Evolutionary conservation across 2,329 filamentous ascomycete species (phyloP), one percentile per base, ranked within the genome.

Genomic region (Talaromyces sp.): DNA sequence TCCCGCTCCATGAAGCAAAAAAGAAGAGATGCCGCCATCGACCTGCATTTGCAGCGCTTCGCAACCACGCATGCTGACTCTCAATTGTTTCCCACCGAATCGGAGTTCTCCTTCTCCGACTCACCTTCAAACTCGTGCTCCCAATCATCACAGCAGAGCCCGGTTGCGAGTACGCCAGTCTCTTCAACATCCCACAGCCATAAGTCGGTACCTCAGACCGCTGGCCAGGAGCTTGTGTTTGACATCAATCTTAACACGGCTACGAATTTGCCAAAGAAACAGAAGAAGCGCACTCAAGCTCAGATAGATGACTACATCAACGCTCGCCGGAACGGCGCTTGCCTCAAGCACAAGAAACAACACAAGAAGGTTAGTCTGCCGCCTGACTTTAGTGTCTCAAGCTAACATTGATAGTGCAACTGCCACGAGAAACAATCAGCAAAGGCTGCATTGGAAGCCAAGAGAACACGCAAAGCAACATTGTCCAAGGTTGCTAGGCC

Each of bases 271-370:
- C 78, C 78, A 0, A 75, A 74, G 67, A 79, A 79, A 62, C 78
- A 80, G 58, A 78, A 78, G 58, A 77, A 77, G 25, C 73, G 78
- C 17, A 80, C 78, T 4, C 73, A 73, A 62, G 77, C 77, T 10
- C 78, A 80, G 68, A 78, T 75, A 41, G 77, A 80, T 63, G 78
- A 77, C 62, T 80, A 80, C 66, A 79, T 79, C 67, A 79, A 78
- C 61, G 78, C 74, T 59, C 75, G 78, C 1, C 79, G 78, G 50
- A 75, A 79, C 35, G 78, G 78, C 27, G 78, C 78, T 49, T 80
- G 78, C 62, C 75, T 78, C 65, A 80, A 80, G 68, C 78, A 80
- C 68, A 75, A 76, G 65, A 79, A 78, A 65, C 78, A 80, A 62
- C 78, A 80, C 64, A 80, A 80, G 65, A 68, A 77, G 63, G 78